Evolutionary conservation across 345 rosid genomes (phyloP), one percentile per base, ranked within the genome.

Genomic region (Sonneratia caseolaris): DNA sequence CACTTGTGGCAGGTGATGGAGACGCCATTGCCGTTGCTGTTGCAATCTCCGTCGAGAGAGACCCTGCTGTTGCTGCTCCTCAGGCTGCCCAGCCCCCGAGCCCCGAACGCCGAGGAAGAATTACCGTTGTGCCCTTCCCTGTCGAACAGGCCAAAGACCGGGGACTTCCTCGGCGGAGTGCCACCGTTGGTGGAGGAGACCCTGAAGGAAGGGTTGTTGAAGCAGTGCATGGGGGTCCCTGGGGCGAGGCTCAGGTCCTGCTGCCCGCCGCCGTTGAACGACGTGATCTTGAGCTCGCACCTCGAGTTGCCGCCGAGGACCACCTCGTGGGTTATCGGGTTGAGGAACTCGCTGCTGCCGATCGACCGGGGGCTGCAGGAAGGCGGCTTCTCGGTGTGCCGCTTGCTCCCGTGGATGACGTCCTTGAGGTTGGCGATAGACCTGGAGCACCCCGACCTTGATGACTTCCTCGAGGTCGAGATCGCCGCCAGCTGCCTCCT

Each of bases 321-420:
- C 40, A 95, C 97, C 75, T 95, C 99, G 76, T 95, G 99, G 76
- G 97, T 87, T 38, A 95, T 88, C 64, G 97, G 99, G 88, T 95
- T 95, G 7, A 91, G 91, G 75, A 95, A 92, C 89, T 95, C 99
- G 81, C 92, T 95, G 84, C 99, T 95, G 37, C 99, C 99, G 24
- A 95, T 92, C 70, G 99, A 95, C 73, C 99, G 89, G 69, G 99
- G 99, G 70, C 99, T 95, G 74, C 97, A 91, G 59, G 91, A 91
- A 5, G 97, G 92, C 24, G 99, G 97, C 75, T 80, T 89, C 72
- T 92, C 97, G 61, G 86, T 72, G 74, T 95, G 97, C 19, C 97
- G 82, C 83, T 95, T 95, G 89, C 99, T 95, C 45, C 99, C 99
- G 76, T 95, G 97, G 71, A 95, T 95, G 35, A 95, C 99, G 77